A percentile compares a stretch with the other conserved stretches of the same genome.
These are phyloP conservation scores for Claviceps sp. DNA, from an alignment of 2,329 filamentous ascomycete species.

Conservation along the genomic window DNA sequence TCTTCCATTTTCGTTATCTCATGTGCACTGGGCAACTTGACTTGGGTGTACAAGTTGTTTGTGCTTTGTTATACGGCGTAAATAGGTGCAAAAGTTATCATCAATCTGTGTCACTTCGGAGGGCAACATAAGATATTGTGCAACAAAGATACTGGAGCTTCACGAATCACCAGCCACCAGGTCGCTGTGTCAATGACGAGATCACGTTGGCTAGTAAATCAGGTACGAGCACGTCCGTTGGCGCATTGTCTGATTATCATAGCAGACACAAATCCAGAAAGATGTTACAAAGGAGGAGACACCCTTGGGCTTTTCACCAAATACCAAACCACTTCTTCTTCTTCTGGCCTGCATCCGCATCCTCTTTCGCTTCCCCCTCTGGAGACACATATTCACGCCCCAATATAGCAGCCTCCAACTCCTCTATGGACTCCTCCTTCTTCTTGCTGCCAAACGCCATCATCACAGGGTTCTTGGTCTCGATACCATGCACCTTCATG, in stretches of 20 bases:
- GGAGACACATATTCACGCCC: constrained; percentile 20
- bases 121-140: not conserved
- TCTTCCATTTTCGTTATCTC: not conserved
- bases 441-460: constrained; percentile 27
- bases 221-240: not conserved
- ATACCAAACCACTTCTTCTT: constrained; percentile 86
- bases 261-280: not conserved
- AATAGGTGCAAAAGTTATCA: not conserved
- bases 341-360: constrained; percentile 2
- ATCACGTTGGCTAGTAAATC: not conserved
- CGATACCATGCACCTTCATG: constrained; percentile 72
- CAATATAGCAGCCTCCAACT: constrained; percentile 22
- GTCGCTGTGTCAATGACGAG: not conserved
- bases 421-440: constrained; percentile 21
- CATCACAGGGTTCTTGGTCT: constrained; percentile 44
- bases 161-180: not conserved
- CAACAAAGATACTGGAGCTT: not conserved
- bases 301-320: constrained; percentile 37
- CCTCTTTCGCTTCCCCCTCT: constrained; percentile 14
- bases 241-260: not conserved
- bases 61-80: not conserved
- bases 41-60: not conserved
- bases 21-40: not conserved
- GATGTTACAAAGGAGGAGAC: not conserved
- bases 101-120: not conserved